Base-by-base conservation (phyloP, 371 early-diverging fungal genomes). In the Mucor piriformis region DNA sequence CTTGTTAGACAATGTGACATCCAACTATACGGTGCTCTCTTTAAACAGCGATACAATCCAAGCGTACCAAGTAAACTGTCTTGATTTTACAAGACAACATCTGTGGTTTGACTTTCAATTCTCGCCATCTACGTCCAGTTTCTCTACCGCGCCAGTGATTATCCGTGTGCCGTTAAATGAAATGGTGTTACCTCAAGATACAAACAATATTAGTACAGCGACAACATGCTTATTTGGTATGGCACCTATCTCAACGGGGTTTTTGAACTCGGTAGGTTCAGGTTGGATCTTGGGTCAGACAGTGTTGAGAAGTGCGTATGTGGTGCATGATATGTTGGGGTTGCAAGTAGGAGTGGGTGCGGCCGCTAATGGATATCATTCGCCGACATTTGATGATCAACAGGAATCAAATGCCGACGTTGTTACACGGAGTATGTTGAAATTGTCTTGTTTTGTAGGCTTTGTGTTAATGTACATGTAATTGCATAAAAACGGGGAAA, bases 221-320 rank as follows among this genome's bases (percentile, higher is more conserved):
- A 43, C 56, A 11, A 50, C 50, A 13, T 71, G 72, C 46, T 44
- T 69, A 16, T 71, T 74, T 58, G 72, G 72, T 13, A 51, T 74
- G 5, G 67, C 72, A 2, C 72, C 69, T 5, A 53, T 46, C 18
- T 48, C 54, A 8, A 43, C 33, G 6, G 43, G 51, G 0, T 66
- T 57, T 40, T 7, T 50, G 20, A 12, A 57, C 3, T 66, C 62
- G 2, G 27, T 55, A 15, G 60, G 59, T 6, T 55, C 57, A 10
- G 66, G 62, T 10, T 69, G 69, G 69, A 61, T 70, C 21, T 35
- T 67, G 8, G 72, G 71, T 7, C 64, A 71, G 32, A 69, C 72
- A 1, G 54, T 74, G 11, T 51, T 74, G 6, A 57, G 74, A 29
- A 64, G 61, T 51, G 65, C 72, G 4, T 74, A 71, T 60, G 43